Percentiles rank a stretch among this genome's conserved stretches.
phyloP scores from a whole-genome alignment of 495 filamentous ascomycete species.

The Hypoxylon subgilvum region DNA sequence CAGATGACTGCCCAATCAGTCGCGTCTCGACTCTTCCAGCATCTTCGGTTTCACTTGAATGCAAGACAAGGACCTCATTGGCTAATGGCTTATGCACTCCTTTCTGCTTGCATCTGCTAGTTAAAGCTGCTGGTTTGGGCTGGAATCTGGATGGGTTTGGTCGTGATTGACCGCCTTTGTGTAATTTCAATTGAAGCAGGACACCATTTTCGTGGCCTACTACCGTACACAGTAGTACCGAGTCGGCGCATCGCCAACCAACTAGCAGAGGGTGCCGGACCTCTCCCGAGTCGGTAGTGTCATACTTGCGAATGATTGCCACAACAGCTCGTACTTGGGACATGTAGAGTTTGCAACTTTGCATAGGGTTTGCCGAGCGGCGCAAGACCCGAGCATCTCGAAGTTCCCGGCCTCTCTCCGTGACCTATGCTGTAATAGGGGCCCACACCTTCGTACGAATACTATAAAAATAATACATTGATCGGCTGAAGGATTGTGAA shows the following conservation, averaged over 20 bases:
- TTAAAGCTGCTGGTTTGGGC: slow-evolving; percentile 9
- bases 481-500: slow-evolving; percentile 10
- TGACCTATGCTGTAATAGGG: slow-evolving; percentile 2
- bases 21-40: slow-evolving; percentile 39
- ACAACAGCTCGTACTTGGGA: not conserved
- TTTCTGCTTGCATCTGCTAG: slow-evolving; percentile 39
- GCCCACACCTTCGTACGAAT: not conserved
- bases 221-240: too few relatives aligned
- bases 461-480: too few relatives aligned
- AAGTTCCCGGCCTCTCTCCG: not conserved
- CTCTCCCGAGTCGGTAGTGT: slow-evolving; percentile 8
- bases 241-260: slow-evolving; percentile 19
- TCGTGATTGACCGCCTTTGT: slow-evolving; percentile 37
- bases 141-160: slow-evolving; percentile 7
- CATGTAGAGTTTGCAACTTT: not conserved
- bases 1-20: slow-evolving; percentile 29
- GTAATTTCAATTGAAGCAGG: slow-evolving; percentile 35
- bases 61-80: slow-evolving; percentile 29
- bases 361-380: slow-evolving; percentile 13
- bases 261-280: not conserved
- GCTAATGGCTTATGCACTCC: slow-evolving; percentile 35
- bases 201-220: slow-evolving; percentile 20
- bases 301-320: slow-evolving; percentile 9
- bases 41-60: slow-evolving; percentile 42
- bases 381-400: slow-evolving; percentile 23